A percentile compares a stretch with the other conserved stretches of the same genome.
Conservation (phyloP, 257 asterid species). For the Galeopsis tetrahit region DNA sequence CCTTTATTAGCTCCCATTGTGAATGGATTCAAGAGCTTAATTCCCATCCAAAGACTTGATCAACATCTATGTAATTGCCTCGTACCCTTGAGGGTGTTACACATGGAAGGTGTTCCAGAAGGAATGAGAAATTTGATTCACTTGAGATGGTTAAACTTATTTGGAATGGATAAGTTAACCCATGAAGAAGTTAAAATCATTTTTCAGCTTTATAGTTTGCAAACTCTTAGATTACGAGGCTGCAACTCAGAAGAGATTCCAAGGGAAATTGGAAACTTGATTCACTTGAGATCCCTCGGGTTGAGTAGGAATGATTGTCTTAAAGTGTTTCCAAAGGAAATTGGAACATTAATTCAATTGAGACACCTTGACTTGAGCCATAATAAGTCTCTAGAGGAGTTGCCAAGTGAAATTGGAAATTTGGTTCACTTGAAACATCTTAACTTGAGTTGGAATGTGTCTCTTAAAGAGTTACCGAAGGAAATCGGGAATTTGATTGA, state of each 20-base stretch:
- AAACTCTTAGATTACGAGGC: not conserved
- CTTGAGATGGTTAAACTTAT: slow-evolving; percentile 33
- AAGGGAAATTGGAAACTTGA: not conserved
- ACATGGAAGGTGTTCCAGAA: slow-evolving; percentile 18
- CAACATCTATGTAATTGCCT: not conserved
- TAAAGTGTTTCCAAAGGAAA: not conserved
- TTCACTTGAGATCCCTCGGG: not conserved
- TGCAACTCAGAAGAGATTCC: not conserved
- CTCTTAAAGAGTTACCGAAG: not conserved
- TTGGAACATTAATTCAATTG: not conserved
- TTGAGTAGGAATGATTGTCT: not conserved
- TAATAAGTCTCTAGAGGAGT: not conserved
- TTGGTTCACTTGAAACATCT: not conserved
- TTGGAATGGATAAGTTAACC: not conserved
- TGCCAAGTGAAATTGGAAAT: not conserved
- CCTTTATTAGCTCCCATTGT: not conserved
- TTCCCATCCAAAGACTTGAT: not conserved
- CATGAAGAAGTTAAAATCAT: not conserved
- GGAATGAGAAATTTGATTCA: slow-evolving; percentile 33
- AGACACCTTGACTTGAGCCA: not conserved
- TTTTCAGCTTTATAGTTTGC: slow-evolving; percentile 16
- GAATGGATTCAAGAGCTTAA: not conserved
- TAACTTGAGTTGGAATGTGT: not conserved
- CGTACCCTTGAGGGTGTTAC: not conserved
- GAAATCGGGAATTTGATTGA: not conserved